Conservation (phyloP, 75 land plant species). For the Picea sitchensis region DNA sequence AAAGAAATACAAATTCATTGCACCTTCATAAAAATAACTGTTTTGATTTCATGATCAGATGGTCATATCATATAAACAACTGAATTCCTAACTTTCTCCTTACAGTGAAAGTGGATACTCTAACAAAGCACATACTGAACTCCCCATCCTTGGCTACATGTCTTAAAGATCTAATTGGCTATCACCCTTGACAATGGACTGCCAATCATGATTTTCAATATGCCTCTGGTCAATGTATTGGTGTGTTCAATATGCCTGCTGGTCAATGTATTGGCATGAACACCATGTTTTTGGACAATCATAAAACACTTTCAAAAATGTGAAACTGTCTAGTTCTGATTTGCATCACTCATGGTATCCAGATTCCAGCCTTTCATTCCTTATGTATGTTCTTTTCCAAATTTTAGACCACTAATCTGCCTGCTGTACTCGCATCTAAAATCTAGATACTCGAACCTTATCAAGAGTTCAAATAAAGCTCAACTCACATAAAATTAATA, state of each 20-base stretch:
- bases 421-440: no score
- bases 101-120: neutral
- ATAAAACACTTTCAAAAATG: neutral
- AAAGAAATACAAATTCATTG: neutral
- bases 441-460: no score
- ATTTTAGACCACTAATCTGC: no score
- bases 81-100: no score
- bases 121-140: neutral
- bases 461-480: no score
- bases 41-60: neutral
- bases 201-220: neutral
- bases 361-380: neutral
- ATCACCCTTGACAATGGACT: neutral
- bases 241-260: no score
- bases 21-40: neutral
- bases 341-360: neutral
- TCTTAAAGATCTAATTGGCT: neutral
- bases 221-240: no score
- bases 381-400: neutral
- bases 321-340: neutral
- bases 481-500: no score
- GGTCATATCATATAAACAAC: neutral
- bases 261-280: no score
- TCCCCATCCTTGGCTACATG: neutral
- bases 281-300: no score